These are phyloP conservation scores for Nepenthes alata DNA, from an alignment of 179 eudicot genomes.

Conservation along the genomic window DNA sequence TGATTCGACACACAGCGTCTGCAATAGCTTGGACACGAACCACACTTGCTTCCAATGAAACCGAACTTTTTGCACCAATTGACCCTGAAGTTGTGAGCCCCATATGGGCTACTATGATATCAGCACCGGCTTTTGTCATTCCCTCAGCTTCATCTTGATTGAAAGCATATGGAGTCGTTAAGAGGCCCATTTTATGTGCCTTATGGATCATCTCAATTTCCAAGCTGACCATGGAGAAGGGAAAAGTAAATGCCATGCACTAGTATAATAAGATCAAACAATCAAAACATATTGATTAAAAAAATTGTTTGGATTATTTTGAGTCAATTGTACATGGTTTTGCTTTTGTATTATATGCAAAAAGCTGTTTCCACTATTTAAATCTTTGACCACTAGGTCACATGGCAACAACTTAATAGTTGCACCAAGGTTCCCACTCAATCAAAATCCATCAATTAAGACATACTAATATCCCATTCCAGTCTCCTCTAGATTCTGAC, in stretches of 20 bases:
- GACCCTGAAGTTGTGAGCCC: conserved; percentile 95
- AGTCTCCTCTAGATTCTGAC: conserved; percentile 94
- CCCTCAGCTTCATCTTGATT: conserved; percentile 66
- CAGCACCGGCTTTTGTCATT: conserved; percentile 96
- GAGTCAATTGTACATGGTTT: too few relatives aligned
- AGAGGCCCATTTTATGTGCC: conserved; percentile 79
- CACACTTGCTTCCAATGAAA: conserved; percentile 74
- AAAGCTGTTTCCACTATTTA: too few relatives aligned
- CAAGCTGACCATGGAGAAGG: conserved; percentile 30
- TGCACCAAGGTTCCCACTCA: not conserved
- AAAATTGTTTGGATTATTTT: too few relatives aligned
- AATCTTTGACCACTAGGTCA: too few relatives aligned
- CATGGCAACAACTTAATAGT: too few relatives aligned
- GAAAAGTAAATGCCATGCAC: not conserved
- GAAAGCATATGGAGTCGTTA: conserved; percentile 95
- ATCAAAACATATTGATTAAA: not conserved
- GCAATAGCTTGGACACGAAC: conserved; percentile 82
- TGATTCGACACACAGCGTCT: conserved; percentile 75
- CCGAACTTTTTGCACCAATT: conserved; percentile 82
- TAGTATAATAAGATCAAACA: not conserved
- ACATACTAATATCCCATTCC: conserved; percentile 95
- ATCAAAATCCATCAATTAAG: not conserved
- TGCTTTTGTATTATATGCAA: too few relatives aligned
- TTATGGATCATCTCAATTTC: conserved; percentile 81
- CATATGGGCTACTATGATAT: conserved; percentile 92